phyloP scores from a whole-genome alignment of 1,139 yeast species.

The Debaryomyces robertsiae region DNA sequence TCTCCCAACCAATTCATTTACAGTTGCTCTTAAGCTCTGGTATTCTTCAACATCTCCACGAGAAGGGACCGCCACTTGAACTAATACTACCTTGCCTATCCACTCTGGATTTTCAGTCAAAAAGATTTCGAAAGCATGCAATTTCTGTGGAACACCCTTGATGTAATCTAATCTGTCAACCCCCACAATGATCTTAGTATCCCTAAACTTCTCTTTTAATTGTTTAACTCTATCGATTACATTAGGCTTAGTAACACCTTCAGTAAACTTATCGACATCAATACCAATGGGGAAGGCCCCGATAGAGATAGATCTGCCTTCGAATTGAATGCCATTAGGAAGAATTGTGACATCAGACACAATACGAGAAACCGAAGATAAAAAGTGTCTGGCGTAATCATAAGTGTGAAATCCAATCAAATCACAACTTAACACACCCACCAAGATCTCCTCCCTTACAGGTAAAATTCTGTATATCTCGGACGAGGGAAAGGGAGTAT shows the following conservation, averaged over 20 bases:
- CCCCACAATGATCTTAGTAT: constrained; percentile 86
- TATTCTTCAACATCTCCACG: constrained; percentile 98
- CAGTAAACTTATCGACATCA: constrained; percentile 87
- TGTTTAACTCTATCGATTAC: constrained; percentile 69
- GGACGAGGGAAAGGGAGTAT: constrained; percentile 97
- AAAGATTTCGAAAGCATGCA: constrained; percentile 93
- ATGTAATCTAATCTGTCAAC: constrained; percentile 95
- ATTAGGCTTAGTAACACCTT: constrained; percentile 65
- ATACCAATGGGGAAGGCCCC: constrained; percentile 99
- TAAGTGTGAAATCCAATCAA: constrained; percentile 98
- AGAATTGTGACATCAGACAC: constrained; percentile 73
- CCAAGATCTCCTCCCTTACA: constrained; percentile 87
- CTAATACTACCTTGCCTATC: constrained; percentile 94
- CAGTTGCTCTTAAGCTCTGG: constrained; percentile 89
- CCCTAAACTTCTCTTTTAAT: constrained; percentile 62
- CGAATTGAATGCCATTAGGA: constrained; percentile 87
- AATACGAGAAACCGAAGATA: constrained; percentile 87
- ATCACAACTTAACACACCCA: constrained; percentile 92
- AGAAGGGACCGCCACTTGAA: constrained; percentile 97
- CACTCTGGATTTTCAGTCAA: constrained; percentile 94
- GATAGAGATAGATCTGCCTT: constrained; percentile 76
- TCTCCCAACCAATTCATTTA: constrained; percentile 94
- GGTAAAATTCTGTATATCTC: constrained; percentile 96
- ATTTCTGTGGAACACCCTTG: constrained; percentile 95
- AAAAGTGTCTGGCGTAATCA: constrained; percentile 97